Base-by-base conservation (phyloP, 352 stramenopile genomes). In the Plasmopara muralis region DNA sequence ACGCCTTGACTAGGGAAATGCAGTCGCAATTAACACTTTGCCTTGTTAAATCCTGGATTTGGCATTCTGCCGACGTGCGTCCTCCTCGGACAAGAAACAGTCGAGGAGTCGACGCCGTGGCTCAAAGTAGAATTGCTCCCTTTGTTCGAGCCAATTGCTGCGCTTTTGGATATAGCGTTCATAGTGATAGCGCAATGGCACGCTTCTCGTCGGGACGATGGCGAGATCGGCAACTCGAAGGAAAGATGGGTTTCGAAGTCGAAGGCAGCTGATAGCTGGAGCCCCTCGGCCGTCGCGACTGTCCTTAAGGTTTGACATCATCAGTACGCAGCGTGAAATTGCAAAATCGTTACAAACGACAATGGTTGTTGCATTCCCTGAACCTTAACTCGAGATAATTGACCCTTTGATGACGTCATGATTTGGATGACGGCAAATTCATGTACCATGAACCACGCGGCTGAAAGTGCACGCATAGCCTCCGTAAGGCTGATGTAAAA, bases 21-120 rank as follows among this genome's bases (percentile, higher is more conserved):
- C 80, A 77, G 52, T 91, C 75, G 5, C 78, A 78, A 38, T 91
- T 91, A 15, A 74, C 80, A 93, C 90, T 50, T 89, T 89, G 46
- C 83, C 80, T 46, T 93, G 89, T 55, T 93, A 91, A 61, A 93
- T 93, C 64, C 86, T 88, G 41, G 83, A 93, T 53, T 93, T 93
- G 49, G 75, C 78, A 3, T 83, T 84, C 55, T 88, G 76, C 10
- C 72, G 68, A 10, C 70, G 72, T 28, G 75, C 81, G 62, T 93
- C 80, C 38, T 93, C 80, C 54, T 93, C 74, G 25, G 74, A 85
- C 14, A 93, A 50, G 50, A 91, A 93, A 62, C 83, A 93, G 50
- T 89, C 91, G 31, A 93, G 66, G 25, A 68, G 64, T 2, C 77
- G 66, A 0, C 79, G 79, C 4, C 73, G 72, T 13, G 92, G 57